Percentiles rank a stretch among this genome's conserved stretches.
Conservation (phyloP, 2,329 filamentous ascomycete species). For the Paracoccidioides lutzii region DNA sequence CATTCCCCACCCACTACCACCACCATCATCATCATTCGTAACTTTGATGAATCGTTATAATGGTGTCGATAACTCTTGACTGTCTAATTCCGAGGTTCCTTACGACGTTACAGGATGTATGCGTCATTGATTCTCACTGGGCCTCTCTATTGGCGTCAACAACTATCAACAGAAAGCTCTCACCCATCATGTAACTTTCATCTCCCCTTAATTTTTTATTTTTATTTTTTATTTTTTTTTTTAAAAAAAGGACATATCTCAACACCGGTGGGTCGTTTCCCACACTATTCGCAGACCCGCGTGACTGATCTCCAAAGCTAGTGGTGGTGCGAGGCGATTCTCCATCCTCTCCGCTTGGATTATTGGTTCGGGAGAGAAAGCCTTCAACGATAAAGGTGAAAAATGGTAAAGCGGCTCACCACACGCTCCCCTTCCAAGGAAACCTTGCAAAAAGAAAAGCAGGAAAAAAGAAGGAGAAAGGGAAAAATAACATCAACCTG, state of each 20-base stretch:
- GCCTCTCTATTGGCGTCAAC: not conserved
- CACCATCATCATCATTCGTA: not conserved
- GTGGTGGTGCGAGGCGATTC: not conserved
- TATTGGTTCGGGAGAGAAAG: not conserved
- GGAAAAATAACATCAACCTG: not conserved
- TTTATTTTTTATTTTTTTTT: no score
- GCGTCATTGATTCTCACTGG: not conserved
- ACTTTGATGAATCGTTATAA: not conserved
- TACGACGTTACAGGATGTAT: not conserved
- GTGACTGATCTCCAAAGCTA: conserved; percentile 4
- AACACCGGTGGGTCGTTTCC: not conserved
- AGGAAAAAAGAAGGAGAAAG: not conserved
- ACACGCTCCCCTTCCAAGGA: not conserved
- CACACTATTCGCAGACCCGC: conserved; percentile 3
- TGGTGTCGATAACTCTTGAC: not conserved
- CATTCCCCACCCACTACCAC: not conserved
- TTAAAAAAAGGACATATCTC: not conserved
- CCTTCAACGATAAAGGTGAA: not conserved
- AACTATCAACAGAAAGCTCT: not conserved
- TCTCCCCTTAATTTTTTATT: no score
- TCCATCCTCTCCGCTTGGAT: not conserved
- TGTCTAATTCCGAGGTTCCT: not conserved
- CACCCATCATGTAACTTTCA: not conserved
- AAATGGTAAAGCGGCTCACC: not conserved
- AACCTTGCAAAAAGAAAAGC: not conserved